Base-by-base conservation (phyloP, 2,329 filamentous ascomycete species). In the Aureobasidium sp. region DNA sequence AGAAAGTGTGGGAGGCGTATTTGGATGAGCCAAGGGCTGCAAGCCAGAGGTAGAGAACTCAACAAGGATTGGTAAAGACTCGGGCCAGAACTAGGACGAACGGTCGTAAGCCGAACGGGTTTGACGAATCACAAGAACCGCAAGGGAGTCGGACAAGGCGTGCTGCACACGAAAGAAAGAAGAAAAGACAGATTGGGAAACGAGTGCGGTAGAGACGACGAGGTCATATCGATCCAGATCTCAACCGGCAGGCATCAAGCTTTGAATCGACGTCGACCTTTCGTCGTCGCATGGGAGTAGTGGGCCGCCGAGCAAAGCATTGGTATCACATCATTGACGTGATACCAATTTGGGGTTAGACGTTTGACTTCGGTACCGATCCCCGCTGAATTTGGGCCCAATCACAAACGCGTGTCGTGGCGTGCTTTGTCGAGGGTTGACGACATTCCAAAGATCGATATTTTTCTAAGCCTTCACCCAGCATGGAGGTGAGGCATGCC, bases 241-340 rank as follows among this genome's bases (percentile, higher is more conserved):
- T 44, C 45, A 53, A 44, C 47, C 47, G 47, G 58, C 60, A 48
- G 55, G 25, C 48, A 53, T 47, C 48, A 53, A 61, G 59, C 59
- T 61, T 61, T 53, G 47, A 44, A 31, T 25, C 47, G 27, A 61
- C 48, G 59, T 53, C 47, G 48, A 47, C 25, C 20, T 48, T 51
- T 41, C 41, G 51, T 62, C 51, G 60, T 62, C 49, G 41, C 34
- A 37, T 62, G 41, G 48, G 5, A 12, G 34, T 44, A 62, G 60
- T 62, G 63, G 55, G 56, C 51, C 60, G 61, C 61, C 61, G 34
- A 62, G 55, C 37, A 49, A 62, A 51, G 57, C 61, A 62, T 37
- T 51, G 55, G 60, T 61, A 65, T 65, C 62, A 62, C 62, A 62
- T 65, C 62, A 65, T 65, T 52, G 64, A 59, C 39, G 58, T 48